Percentiles rank a stretch among this genome's conserved stretches.
These are phyloP conservation scores for Orobanche coerulescens DNA, from an alignment of 257 asterid species.

Conservation along the genomic window DNA sequence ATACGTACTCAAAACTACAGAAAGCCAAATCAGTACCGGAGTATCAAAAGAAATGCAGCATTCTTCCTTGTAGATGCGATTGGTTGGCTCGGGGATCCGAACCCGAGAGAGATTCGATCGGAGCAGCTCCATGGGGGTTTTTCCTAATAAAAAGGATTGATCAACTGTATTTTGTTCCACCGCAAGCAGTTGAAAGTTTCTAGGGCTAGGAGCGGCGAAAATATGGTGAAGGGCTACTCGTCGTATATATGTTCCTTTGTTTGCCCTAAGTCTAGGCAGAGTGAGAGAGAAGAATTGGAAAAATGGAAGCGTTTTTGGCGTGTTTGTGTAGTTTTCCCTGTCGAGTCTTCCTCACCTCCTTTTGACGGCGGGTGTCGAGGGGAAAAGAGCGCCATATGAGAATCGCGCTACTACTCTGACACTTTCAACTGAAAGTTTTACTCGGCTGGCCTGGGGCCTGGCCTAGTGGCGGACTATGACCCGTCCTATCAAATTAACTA, in stretches of 20 bases:
- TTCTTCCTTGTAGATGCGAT: slow-evolving; percentile 89
- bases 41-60: slow-evolving; percentile 93
- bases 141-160: background rate
- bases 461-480: no score
- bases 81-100: slow-evolving; percentile 93
- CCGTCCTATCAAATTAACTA: no score
- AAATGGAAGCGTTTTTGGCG: slow-evolving; percentile 24
- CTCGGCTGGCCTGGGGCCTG: no score
- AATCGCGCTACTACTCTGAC: slow-evolving; percentile 7
- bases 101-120: slow-evolving; percentile 83
- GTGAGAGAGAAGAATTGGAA: slow-evolving; percentile 7
- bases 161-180: background rate
- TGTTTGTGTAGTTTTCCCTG: slow-evolving; percentile 7
- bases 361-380: background rate
- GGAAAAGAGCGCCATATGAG: background rate
- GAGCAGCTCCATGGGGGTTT: slow-evolving; percentile 65
- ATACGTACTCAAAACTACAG: background rate
- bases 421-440: background rate
- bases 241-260: slow-evolving; percentile 21
- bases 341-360: background rate
- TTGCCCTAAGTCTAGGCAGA: slow-evolving; percentile 26
- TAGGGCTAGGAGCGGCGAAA: slow-evolving; percentile 1
- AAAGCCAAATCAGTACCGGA: slow-evolving; percentile 46
- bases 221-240: background rate
- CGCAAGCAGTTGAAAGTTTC: slow-evolving; percentile 15